A percentile compares a stretch with the other conserved stretches of the same genome.
phyloP scores from a whole-genome alignment of 257 asterid species.

The Pogostemon cablin region DNA sequence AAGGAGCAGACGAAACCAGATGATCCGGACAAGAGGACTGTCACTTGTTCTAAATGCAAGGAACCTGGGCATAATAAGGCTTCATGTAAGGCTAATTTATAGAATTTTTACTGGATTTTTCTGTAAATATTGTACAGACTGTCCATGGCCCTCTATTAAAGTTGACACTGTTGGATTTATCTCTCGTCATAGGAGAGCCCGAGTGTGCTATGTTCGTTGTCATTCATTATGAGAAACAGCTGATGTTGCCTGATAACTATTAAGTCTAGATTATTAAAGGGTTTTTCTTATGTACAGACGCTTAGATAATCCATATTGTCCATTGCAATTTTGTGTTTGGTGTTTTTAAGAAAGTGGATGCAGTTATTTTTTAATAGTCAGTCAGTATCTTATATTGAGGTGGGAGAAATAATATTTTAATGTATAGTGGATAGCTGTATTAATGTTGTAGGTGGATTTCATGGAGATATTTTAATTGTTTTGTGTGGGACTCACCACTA shows the following conservation, averaged over 20 bases:
- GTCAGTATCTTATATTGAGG: too few relatives aligned
- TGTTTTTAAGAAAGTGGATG: neutral
- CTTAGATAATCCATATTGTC: neutral
- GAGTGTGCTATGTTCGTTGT: neutral
- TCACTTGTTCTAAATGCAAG: constrained; percentile 82
- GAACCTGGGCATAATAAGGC: constrained; percentile 91
- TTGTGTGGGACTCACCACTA: too few relatives aligned
- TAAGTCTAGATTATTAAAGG: constrained; percentile 9
- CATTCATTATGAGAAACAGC: neutral
- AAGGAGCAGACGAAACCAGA: constrained; percentile 52
- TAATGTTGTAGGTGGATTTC: too few relatives aligned
- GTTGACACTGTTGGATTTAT: constrained; percentile 13
- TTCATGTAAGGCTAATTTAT: constrained; percentile 66
- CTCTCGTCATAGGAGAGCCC: constrained; percentile 2
- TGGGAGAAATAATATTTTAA: too few relatives aligned
- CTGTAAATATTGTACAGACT: constrained; percentile 41
- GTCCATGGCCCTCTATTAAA: neutral
- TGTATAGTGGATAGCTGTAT: too few relatives aligned
- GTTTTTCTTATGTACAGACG: neutral
- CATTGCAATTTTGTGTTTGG: neutral
- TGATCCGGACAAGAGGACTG: constrained; percentile 78
- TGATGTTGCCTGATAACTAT: neutral
- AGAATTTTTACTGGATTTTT: neutral
- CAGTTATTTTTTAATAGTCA: neutral
- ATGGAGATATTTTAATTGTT: too few relatives aligned